Evolutionary conservation across 768 basidiomycete genomes (phyloP), one percentile per base, ranked within the genome.

Genomic region (Tylopilus balloui): DNA sequence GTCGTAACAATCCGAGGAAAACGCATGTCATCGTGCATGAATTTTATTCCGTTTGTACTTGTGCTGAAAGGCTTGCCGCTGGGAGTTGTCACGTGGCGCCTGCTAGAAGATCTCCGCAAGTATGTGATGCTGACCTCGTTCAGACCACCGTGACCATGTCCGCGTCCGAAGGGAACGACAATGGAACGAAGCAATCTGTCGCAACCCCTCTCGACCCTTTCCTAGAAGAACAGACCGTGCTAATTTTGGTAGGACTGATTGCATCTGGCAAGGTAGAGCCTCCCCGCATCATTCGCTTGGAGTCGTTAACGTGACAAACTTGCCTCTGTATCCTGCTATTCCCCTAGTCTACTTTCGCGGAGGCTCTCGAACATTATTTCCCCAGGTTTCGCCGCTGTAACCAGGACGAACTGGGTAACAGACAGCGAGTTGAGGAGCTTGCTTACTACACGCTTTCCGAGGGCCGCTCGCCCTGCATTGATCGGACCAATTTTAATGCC

Each of bases 331-430:
- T 31, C 15, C 31, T 36, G 13, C 44, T 11, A 5, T 35, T 15
- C 25, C 35, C 8, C 42, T 51, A 50, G 77, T 76, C 78, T 15
- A 85, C 86, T 2, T 91, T 92, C 62, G 86, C 89, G 41, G 65
- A 81, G 54, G 80, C 83, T n/a, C 74, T 91, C 5, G 72, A 88
- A 58, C 51, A 62, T 5, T 67, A 83, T 56, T 77, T 76, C 50
- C 84, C 88, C 9, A 67, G 67, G 35, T 86, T 88, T 62, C 71
- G 72, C 37, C 75, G 86, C 56, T 90, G 86, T 64, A 88, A 81
- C 69, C 88, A 91, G 66, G 89, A 92, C 59, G 84, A 89, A 46
- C 74, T 92, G 36, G 89, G 87, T 15, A 72, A 74, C 57, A 75
- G 88, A 56, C 74, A 74, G 12, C 66, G 57, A n/a, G 88, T 90